Percentiles rank a stretch among this genome's conserved stretches.
phyloP scores from a whole-genome alignment of 1,284 basidiomycete species.

The Anthracocystis panici-leucophaei region DNA sequence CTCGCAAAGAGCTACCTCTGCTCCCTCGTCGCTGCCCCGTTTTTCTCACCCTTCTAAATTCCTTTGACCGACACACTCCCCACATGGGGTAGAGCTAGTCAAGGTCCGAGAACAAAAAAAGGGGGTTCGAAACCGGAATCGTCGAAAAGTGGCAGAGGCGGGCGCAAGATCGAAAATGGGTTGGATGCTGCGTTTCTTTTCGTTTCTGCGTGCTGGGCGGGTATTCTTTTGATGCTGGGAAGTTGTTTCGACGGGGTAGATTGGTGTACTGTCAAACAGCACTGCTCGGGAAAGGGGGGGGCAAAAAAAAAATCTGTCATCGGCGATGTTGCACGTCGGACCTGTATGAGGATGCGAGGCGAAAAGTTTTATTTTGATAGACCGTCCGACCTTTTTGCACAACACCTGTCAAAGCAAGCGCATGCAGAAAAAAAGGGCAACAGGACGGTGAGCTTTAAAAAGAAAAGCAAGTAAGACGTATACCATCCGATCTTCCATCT shows the following conservation, averaged over 20 bases:
- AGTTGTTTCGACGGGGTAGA: neutral
- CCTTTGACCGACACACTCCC: constrained; percentile 5
- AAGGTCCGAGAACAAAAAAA: neutral
- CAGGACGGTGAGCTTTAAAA: constrained; percentile 25
- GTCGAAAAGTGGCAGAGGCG: constrained; percentile 12
- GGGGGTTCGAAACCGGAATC: neutral
- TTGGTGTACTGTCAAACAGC: constrained; percentile 10
- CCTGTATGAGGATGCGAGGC: neutral
- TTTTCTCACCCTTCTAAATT: neutral
- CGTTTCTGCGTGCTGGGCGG: neutral
- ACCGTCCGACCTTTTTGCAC: neutral
- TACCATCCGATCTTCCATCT: neutral
- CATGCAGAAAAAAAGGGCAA: neutral
- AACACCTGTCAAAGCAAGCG: constrained; percentile 4
- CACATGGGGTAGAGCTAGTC: neutral
- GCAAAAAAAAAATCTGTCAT: neutral
- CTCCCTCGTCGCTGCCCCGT: too few relatives aligned
- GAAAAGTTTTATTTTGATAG: neutral
- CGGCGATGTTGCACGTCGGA: constrained; percentile 1
- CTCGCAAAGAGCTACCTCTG: constrained; percentile 14
- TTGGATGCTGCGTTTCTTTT: constrained; percentile 28
- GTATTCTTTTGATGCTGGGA: too few relatives aligned
- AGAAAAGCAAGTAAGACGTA: constrained; percentile 4
- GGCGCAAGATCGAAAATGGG: constrained; percentile 48
- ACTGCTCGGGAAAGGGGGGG: neutral